Evolutionary conservation across 768 basidiomycete genomes (phyloP).

Genomic region (Auricularia cornea): DNA sequence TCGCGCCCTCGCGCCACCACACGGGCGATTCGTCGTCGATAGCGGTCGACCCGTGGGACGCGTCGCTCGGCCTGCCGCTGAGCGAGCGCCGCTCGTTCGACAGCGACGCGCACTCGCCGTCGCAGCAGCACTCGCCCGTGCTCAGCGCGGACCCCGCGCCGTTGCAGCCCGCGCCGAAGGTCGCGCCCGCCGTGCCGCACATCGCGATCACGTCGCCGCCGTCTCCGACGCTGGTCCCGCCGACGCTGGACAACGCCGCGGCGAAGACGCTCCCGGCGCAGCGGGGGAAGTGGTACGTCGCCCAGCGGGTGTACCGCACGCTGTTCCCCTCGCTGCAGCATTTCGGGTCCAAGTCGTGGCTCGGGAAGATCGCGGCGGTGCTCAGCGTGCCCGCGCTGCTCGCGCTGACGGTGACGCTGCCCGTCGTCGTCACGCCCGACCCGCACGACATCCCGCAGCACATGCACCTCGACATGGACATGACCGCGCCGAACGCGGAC

Average conservation of each 20-base stretch:
- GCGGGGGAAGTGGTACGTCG: conserved; percentile 25
- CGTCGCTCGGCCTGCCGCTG: conserved; percentile 41
- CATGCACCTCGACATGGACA: neutral
- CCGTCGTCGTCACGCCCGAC: conserved; percentile 72
- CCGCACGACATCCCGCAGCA: conserved; percentile 33
- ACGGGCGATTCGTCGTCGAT: conserved; percentile 5
- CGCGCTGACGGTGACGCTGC: conserved; percentile 77
- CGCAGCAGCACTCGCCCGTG: neutral
- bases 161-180: neutral
- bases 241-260: neutral
- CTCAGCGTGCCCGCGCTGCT: conserved; percentile 85
- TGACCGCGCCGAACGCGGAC: neutral
- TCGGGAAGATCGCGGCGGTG: conserved; percentile 64
- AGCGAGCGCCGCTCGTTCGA: conserved; percentile 30
- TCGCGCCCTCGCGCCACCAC: conserved; percentile 3
- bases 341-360: conserved; percentile 58
- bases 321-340: conserved; percentile 81
- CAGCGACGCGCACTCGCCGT: neutral
- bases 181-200: neutral
- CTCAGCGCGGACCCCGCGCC: neutral
- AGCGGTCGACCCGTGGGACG: conserved; percentile 44
- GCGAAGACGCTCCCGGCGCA: conserved; percentile 10
- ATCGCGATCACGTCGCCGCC: neutral
- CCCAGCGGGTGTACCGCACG: conserved; percentile 43
- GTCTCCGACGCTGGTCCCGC: neutral